Percentiles rank a stretch among this genome's conserved stretches.
These are phyloP conservation scores for Leishmania guyanensis DNA, from an alignment of 208 protist species.

Conservation along the genomic window DNA sequence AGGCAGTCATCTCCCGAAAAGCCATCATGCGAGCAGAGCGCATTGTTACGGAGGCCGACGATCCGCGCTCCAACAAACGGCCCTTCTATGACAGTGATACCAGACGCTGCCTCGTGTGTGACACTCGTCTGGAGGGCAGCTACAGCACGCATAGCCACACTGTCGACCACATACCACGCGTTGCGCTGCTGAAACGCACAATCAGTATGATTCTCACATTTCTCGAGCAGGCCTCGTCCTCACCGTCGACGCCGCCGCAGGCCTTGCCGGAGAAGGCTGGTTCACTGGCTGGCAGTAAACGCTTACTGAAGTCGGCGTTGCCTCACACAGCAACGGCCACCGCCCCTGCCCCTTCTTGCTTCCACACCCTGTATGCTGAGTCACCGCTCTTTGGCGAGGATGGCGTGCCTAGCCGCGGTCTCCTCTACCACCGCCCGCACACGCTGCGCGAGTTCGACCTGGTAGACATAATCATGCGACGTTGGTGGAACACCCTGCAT, in stretches of 20 bases:
- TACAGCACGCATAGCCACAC: slow-evolving; percentile 40
- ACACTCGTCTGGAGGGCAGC: slow-evolving; percentile 30
- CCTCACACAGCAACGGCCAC: background rate
- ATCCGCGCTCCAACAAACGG: background rate
- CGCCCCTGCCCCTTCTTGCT: background rate
- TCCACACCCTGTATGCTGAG: slow-evolving; percentile 2
- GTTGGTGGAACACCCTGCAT: slow-evolving; percentile 59
- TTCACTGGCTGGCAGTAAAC: background rate
- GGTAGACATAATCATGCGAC: slow-evolving; percentile 35
- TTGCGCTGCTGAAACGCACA: slow-evolving; percentile 59
- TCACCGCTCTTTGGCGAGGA: slow-evolving; percentile 25
- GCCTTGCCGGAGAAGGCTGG: background rate
- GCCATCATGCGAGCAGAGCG: background rate
- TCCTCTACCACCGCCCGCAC: slow-evolving; percentile 13
- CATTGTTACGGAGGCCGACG: slow-evolving; percentile 16
- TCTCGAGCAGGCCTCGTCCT: slow-evolving; percentile 17
- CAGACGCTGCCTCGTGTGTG: slow-evolving; percentile 44
- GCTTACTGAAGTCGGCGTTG: background rate
- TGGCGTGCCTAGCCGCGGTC: slow-evolving; percentile 13
- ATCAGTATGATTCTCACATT: slow-evolving; percentile 42
- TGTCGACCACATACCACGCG: slow-evolving; percentile 54
- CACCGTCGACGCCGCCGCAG: background rate
- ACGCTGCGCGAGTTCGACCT: slow-evolving; percentile 28
- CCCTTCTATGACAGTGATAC: slow-evolving; percentile 41
- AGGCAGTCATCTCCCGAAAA: slow-evolving; percentile 12